Evolutionary conservation across 1,284 basidiomycete genomes (phyloP).

Genomic region (Leccinum colubrinum): DNA sequence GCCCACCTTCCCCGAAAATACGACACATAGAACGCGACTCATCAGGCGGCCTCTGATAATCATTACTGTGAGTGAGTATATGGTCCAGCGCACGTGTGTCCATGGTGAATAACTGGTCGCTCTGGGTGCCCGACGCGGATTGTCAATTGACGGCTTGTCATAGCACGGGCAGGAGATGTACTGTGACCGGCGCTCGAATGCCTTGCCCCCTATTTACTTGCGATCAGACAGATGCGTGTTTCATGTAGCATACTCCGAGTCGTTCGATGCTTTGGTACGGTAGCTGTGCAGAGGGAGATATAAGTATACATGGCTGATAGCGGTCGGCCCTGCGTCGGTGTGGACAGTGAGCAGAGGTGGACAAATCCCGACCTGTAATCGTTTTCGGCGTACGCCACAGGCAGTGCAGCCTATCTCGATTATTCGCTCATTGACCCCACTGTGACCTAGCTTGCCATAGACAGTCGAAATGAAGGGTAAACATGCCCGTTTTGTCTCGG

Average conservation of each 20-base stretch:
- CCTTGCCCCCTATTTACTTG: too few species aligned
- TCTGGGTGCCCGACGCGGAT: neutral
- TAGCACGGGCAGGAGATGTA: neutral
- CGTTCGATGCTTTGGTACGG: too few species aligned
- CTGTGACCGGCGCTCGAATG: too few species aligned
- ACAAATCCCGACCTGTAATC: neutral
- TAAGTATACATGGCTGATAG: neutral
- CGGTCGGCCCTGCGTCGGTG: neutral
- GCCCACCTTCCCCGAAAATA: constrained; percentile 32
- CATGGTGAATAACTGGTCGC: neutral
- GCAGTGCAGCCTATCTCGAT: too few species aligned
- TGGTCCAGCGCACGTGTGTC: constrained; percentile 27
- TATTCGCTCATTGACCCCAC: too few species aligned
- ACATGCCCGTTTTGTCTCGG: neutral
- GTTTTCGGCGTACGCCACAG: neutral
- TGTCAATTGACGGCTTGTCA: neutral
- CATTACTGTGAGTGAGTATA: constrained; percentile 34
- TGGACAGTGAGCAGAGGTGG: neutral
- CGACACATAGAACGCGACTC: constrained; percentile 18
- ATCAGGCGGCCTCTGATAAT: constrained; percentile 34
- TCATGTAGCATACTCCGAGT: too few species aligned
- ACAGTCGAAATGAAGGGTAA: too few species aligned
- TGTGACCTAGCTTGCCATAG: too few species aligned
- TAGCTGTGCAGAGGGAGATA: neutral
- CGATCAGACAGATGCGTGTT: too few species aligned